These are phyloP conservation scores for Alternaria consortialis DNA, from an alignment of 2,329 filamentous ascomycete species.

Conservation along the genomic window DNA sequence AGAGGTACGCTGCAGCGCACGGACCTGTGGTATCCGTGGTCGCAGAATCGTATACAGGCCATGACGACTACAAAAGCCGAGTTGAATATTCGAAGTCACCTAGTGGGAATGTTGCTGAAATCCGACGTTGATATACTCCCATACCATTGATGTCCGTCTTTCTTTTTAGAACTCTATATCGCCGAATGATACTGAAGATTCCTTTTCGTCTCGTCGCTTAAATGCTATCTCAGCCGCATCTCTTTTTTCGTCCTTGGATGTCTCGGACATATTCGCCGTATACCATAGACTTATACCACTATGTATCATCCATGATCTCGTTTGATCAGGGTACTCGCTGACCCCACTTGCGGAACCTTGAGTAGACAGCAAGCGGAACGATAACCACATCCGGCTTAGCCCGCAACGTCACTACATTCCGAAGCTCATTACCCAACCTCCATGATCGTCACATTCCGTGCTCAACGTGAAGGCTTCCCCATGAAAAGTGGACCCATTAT, in stretches of 20 bases:
- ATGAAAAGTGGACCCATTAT: background rate
- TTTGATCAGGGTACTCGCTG: background rate
- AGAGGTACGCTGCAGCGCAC: background rate
- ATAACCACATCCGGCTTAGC: background rate
- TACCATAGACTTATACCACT: background rate
- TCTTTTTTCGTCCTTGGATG: background rate
- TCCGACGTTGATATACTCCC: background rate
- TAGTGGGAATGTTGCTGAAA: background rate
- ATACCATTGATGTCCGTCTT: background rate
- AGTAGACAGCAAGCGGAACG: constrained; percentile 11
- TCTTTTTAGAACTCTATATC: background rate
- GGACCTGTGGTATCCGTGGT: background rate
- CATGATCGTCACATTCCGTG: constrained; percentile 4
- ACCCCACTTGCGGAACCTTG: constrained; percentile 8
- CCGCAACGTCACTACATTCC: constrained; percentile 8
- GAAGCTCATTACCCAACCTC: background rate
- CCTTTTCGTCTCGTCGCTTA: background rate
- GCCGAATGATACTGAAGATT: background rate
- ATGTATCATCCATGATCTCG: background rate
- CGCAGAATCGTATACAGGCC: background rate
- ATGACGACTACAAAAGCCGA: background rate
- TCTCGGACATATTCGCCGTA: background rate
- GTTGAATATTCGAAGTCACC: background rate
- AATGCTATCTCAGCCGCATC: background rate
- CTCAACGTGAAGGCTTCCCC: constrained; percentile 2